A percentile compares a stretch with the other conserved stretches of the same genome.
Conservation (phyloP, 2,329 filamentous ascomycete genomes). For the Aspergillus niger region DNA sequence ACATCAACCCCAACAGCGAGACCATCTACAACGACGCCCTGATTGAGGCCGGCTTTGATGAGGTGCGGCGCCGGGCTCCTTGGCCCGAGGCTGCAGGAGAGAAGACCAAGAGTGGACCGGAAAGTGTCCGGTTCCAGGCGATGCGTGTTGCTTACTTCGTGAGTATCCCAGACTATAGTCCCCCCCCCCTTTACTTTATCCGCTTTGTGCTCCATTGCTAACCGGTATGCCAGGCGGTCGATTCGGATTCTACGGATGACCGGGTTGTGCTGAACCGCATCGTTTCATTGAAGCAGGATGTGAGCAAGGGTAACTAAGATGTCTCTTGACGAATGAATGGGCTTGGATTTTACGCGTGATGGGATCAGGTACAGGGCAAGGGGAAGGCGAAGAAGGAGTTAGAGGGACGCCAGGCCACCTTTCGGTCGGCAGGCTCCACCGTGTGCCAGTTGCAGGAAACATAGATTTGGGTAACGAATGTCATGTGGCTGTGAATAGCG, state of each 20-base stretch:
- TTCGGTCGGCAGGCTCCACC: too few relatives aligned
- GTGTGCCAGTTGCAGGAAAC: too few relatives aligned
- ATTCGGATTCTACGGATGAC: slow-evolving; percentile 76
- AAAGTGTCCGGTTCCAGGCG: slow-evolving; percentile 85
- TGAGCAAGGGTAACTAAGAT: slow-evolving; percentile 13
- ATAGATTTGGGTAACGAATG: neutral
- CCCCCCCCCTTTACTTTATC: neutral
- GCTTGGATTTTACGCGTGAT: neutral
- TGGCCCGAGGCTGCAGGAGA: slow-evolving; percentile 78
- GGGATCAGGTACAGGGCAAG: neutral
- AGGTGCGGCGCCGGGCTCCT: slow-evolving; percentile 71
- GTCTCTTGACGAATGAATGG: neutral
- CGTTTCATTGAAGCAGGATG: slow-evolving; percentile 77
- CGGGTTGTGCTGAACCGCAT: slow-evolving; percentile 88
- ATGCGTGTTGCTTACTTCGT: slow-evolving; percentile 70
- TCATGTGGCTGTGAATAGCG: neutral
- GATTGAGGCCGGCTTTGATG: slow-evolving; percentile 80
- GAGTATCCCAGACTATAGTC: neutral
- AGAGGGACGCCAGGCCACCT: too few relatives aligned
- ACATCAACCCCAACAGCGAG: slow-evolving; percentile 83
- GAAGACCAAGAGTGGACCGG: slow-evolving; percentile 55
- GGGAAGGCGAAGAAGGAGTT: too few relatives aligned
- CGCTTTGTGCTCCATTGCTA: slow-evolving; percentile 30
- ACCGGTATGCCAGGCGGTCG: slow-evolving; percentile 49
- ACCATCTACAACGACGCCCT: slow-evolving; percentile 75